Evolutionary conservation across 2,329 filamentous ascomycete species (phyloP).

Genomic region (Botrytis porri): DNA sequence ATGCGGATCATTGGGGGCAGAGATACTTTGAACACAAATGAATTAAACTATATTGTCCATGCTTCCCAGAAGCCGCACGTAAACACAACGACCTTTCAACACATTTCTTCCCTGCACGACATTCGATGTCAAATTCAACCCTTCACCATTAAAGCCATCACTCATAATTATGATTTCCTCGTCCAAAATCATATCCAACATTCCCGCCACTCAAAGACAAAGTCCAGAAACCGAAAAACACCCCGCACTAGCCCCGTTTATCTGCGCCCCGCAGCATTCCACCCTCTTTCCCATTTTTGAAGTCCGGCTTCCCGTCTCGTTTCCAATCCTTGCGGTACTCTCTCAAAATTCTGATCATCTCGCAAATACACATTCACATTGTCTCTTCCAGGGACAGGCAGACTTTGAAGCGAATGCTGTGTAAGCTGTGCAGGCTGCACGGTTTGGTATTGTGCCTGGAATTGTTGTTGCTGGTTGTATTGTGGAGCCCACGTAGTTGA

Average conservation of each 20-base stretch:
- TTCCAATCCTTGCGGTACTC: slow-evolving; percentile 7
- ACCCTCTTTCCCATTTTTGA: slow-evolving; percentile 22
- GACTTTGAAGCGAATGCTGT: background rate
- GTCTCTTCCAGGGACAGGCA: background rate
- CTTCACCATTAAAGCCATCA: too few relatives aligned
- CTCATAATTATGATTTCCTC: background rate
- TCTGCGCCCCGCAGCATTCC: slow-evolving; percentile 15
- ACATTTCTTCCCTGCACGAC: background rate
- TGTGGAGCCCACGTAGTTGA: background rate
- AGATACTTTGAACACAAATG: background rate
- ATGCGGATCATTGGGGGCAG: background rate
- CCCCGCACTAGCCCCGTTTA: background rate
- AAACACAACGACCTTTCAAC: background rate
- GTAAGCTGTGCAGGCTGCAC: background rate
- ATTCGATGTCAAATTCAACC: background rate
- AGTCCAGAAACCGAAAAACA: background rate
- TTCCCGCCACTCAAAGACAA: too few relatives aligned
- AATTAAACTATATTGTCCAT: slow-evolving; percentile 1
- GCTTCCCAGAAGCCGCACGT: background rate
- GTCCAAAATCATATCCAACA: too few relatives aligned
- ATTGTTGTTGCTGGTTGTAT: background rate
- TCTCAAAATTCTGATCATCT: slow-evolving; percentile 23
- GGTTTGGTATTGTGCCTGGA: background rate
- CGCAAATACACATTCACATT: slow-evolving; percentile 26
- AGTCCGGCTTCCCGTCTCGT: slow-evolving; percentile 9